Percentiles rank a stretch among this genome's conserved stretches.
Evolutionary conservation across 2,329 filamentous ascomycete species (phyloP).

Genomic region (Cladophialophora exuberans): DNA sequence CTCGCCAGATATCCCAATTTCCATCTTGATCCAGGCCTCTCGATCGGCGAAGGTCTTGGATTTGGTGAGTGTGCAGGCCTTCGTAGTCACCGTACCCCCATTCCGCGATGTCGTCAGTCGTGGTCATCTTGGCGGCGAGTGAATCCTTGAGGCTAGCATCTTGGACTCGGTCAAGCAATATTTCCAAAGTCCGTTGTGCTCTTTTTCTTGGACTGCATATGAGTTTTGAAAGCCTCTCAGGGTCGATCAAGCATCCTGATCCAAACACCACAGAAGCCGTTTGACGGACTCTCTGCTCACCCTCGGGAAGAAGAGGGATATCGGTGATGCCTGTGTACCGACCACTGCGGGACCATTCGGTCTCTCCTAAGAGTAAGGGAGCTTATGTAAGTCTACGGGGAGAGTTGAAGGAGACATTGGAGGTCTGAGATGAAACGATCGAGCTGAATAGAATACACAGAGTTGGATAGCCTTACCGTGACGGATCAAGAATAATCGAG

Average conservation of each 20-base stretch:
- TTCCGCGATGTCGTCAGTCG: slow-evolving; percentile 57
- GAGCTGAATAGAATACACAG: background rate
- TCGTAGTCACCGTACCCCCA: slow-evolving; percentile 69
- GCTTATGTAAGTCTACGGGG: background rate
- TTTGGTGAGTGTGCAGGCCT: slow-evolving; percentile 57
- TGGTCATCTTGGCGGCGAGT: slow-evolving; percentile 25
- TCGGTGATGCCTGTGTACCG: slow-evolving; percentile 53
- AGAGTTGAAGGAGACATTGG: background rate
- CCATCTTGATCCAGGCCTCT: slow-evolving; percentile 53
- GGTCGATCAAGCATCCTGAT: slow-evolving; percentile 55
- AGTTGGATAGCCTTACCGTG: slow-evolving; percentile 26
- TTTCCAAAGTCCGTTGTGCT: slow-evolving; percentile 53
- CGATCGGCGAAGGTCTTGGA: slow-evolving; percentile 50
- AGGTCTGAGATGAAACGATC: background rate
- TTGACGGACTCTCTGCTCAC: slow-evolving; percentile 49
- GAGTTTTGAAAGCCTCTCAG: slow-evolving; percentile 50
- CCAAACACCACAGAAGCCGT: slow-evolving; percentile 55
- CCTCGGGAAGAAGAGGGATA: slow-evolving; percentile 46
- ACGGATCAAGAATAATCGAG: slow-evolving; percentile 31
- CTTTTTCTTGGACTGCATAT: slow-evolving; percentile 56
- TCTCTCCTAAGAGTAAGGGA: slow-evolving; percentile 40
- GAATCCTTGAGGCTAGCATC: slow-evolving; percentile 15
- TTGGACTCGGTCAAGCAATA: slow-evolving; percentile 33
- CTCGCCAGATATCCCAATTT: slow-evolving; percentile 61
- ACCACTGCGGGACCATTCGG: slow-evolving; percentile 53